These are phyloP conservation scores for Mariannaea sp. DNA, from an alignment of 2,329 filamentous ascomycete species.

Conservation along the genomic window DNA sequence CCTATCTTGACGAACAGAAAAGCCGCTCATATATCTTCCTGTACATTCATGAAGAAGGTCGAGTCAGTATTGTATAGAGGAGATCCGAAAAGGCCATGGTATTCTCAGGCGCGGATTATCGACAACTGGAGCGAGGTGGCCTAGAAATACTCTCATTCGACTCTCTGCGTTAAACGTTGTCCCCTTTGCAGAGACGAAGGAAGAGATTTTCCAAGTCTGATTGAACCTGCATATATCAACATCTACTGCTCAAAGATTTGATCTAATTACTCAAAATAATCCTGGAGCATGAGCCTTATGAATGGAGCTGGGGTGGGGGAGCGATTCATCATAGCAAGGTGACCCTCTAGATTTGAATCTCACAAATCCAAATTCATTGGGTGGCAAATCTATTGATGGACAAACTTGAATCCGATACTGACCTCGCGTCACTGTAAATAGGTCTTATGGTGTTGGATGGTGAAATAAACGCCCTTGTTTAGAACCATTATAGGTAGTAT, in stretches of 20 bases:
- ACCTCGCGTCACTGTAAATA: neutral
- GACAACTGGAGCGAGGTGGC: slow-evolving; percentile 23
- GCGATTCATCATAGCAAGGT: slow-evolving; percentile 12
- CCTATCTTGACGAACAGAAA: slow-evolving; percentile 10
- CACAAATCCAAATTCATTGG: slow-evolving; percentile 7
- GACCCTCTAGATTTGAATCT: slow-evolving; percentile 11
- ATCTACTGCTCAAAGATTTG: slow-evolving; percentile 25
- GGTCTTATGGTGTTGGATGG: slow-evolving; percentile 4
- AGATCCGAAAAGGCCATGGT: slow-evolving; percentile 14
- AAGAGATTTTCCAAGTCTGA: slow-evolving; percentile 13
- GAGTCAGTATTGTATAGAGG: slow-evolving; percentile 23
- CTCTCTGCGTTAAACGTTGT: slow-evolving; percentile 10
- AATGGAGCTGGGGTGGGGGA: slow-evolving; percentile 8
- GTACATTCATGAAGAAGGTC: slow-evolving; percentile 14
- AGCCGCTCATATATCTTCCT: slow-evolving; percentile 23
- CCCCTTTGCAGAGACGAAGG: slow-evolving; percentile 21
- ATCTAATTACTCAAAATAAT: slow-evolving; percentile 24
- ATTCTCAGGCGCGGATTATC: slow-evolving; percentile 13
- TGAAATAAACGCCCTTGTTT: neutral
- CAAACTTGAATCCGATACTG: slow-evolving; percentile 2
- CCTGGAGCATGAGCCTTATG: slow-evolving; percentile 20
- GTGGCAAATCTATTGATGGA: slow-evolving; percentile 6
- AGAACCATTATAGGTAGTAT: neutral
- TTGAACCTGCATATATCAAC: slow-evolving; percentile 22
- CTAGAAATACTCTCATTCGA: slow-evolving; percentile 19